A percentile compares a stretch with the other conserved stretches of the same genome.
These are phyloP conservation scores for Canna indica DNA, from an alignment of 176 grass and related monocot species.

Conservation along the genomic window DNA sequence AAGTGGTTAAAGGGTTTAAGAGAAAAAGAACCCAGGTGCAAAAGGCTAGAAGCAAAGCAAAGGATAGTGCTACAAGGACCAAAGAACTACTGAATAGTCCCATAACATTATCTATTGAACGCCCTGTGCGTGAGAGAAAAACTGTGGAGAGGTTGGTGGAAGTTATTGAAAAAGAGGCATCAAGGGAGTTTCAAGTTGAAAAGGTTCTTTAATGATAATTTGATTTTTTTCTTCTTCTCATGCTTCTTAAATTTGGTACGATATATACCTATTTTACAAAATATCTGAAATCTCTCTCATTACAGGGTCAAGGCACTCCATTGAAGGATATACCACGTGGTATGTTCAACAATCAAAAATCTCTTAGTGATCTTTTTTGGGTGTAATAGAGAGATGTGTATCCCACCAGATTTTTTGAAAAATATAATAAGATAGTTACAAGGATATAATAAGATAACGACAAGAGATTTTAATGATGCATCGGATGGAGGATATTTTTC, in stretches of 20 bases:
- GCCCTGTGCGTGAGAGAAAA: slow-evolving; percentile 94
- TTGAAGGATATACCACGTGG: slow-evolving; percentile 87
- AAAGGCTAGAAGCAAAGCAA: slow-evolving; percentile 35
- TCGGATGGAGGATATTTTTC: neutral
- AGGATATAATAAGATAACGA: no score
- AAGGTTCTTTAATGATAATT: slow-evolving; percentile 47
- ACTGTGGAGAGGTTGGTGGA: slow-evolving; percentile 95
- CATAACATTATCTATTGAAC: slow-evolving; percentile 47
- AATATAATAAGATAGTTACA: no score
- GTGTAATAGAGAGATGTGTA: no score
- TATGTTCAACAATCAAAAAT: slow-evolving; percentile 29
- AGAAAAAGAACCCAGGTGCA: slow-evolving; percentile 49
- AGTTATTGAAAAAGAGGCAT: slow-evolving; percentile 94
- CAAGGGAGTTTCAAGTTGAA: slow-evolving; percentile 61
- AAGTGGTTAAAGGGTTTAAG: slow-evolving; percentile 40
- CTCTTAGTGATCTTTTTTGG: no score
- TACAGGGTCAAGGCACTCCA: slow-evolving; percentile 84
- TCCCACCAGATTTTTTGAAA: no score
- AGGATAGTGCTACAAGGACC: slow-evolving; percentile 45
- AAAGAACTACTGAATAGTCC: slow-evolving; percentile 36
- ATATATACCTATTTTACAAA: slow-evolving; percentile 12
- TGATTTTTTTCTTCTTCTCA: slow-evolving; percentile 2
- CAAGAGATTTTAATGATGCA: neutral
- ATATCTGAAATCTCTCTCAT: slow-evolving; percentile 21
- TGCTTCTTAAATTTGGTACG: neutral